Evolutionary conservation across 1,284 basidiomycete genomes (phyloP).

Genomic region (Irpex sp.): DNA sequence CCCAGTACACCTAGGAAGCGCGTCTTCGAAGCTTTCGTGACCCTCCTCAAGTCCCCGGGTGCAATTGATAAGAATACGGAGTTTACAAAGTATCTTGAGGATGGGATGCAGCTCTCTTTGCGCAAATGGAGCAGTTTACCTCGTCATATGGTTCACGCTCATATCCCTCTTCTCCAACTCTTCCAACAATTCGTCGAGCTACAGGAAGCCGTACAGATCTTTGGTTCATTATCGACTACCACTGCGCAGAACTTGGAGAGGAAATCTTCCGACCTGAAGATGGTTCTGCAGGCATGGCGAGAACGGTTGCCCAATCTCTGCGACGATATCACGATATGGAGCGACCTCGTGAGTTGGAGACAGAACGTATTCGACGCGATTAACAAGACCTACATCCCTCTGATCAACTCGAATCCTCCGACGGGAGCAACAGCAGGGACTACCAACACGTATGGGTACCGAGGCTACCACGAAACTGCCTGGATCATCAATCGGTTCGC

Average conservation of each 20-base stretch:
- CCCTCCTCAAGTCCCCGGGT: conserved; percentile 68
- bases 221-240: conserved; percentile 86
- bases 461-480: conserved; percentile 99
- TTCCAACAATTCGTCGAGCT: conserved; percentile 99
- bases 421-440: conserved; percentile 49
- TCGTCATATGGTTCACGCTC: conserved; percentile 81
- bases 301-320: conserved; percentile 95
- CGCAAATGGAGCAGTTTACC: conserved; percentile 96
- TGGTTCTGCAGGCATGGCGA: conserved; percentile 95
- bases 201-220: conserved; percentile 94
- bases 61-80: conserved; percentile 72
- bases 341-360: conserved; percentile 96
- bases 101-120: conserved; percentile 95
- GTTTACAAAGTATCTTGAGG: conserved; percentile 87
- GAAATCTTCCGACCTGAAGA: conserved; percentile 93
- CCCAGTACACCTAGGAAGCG: conserved; percentile 90
- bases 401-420: conserved; percentile 61
- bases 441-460: conserved; percentile 87
- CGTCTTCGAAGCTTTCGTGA: conserved; percentile 94
- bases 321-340: conserved; percentile 99
- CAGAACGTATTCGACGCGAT: conserved; percentile 92
- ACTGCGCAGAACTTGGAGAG: conserved; percentile 90
- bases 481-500: conserved; percentile 99
- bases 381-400: conserved; percentile 94
- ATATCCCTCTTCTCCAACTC: conserved; percentile 93